These are phyloP conservation scores for Fusarium hainanense DNA, from an alignment of 2,329 filamentous ascomycete species.

Conservation along the genomic window DNA sequence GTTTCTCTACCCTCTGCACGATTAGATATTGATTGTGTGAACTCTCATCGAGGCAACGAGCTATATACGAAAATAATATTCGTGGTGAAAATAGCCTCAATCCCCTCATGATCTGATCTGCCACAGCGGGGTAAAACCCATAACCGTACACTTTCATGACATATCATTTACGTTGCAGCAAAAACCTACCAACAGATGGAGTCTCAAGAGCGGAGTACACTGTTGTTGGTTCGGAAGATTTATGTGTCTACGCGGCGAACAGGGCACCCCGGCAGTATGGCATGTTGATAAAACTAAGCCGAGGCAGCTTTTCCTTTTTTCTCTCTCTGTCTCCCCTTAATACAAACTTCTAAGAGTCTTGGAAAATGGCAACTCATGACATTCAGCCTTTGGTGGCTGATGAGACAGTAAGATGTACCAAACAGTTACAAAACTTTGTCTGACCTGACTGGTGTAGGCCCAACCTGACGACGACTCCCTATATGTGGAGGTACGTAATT, in stretches of 20 bases:
- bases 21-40: too few relatives aligned
- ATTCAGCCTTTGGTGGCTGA: slow-evolving; percentile 15
- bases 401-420: background rate
- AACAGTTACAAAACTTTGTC: accelerated
- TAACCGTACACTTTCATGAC: background rate
- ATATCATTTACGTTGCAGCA: background rate
- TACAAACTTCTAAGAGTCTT: too few relatives aligned
- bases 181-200: background rate
- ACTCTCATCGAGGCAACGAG: too few relatives aligned
- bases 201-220: background rate
- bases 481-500: background rate
- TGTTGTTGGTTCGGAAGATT: background rate
- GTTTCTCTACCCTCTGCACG: too few relatives aligned
- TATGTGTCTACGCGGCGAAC: background rate
- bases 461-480: background rate
- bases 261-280: background rate
- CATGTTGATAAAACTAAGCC: background rate
- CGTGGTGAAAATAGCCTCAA: background rate
- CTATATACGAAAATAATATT: too few relatives aligned
- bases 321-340: too few relatives aligned
- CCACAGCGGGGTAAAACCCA: background rate
- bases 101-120: background rate
- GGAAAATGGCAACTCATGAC: background rate
- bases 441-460: background rate
- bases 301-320: background rate